These are phyloP conservation scores for Termitomyces sp. DNA, from an alignment of 768 basidiomycete genomes.

Conservation along the genomic window DNA sequence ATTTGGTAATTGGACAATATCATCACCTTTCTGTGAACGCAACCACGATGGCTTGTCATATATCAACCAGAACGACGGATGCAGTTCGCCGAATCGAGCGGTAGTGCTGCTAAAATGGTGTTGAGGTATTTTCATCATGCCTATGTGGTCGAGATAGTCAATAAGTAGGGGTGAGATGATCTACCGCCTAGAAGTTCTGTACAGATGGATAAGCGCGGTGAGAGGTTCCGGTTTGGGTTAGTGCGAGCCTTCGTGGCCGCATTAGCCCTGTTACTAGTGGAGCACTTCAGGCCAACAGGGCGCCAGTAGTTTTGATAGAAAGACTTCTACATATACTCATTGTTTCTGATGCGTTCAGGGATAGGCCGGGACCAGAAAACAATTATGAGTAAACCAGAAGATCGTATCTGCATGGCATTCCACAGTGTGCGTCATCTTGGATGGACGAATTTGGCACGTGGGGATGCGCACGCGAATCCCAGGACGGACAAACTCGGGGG, in stretches of 20 bases:
- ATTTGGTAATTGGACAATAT: not conserved
- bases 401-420: not conserved
- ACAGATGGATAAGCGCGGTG: not conserved
- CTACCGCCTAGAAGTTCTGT: not conserved
- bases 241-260: too few relatives aligned
- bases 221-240: not conserved
- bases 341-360: not conserved
- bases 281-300: not conserved
- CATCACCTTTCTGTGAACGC: not conserved
- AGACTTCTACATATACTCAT: not conserved
- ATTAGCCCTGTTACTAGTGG: too few relatives aligned
- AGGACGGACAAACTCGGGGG: conserved; percentile 35
- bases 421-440: too few relatives aligned
- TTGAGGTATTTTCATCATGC: not conserved
- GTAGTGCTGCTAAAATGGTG: not conserved
- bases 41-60: too few relatives aligned
- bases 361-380: not conserved
- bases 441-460: not conserved
- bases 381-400: not conserved
- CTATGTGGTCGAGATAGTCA: not conserved
- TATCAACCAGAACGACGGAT: not conserved
- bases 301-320: not conserved
- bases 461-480: not conserved
- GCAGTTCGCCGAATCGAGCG: not conserved
- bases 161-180: not conserved